Conservation (phyloP, 257 asterid genomes). For the Solanum raphanifolium region DNA sequence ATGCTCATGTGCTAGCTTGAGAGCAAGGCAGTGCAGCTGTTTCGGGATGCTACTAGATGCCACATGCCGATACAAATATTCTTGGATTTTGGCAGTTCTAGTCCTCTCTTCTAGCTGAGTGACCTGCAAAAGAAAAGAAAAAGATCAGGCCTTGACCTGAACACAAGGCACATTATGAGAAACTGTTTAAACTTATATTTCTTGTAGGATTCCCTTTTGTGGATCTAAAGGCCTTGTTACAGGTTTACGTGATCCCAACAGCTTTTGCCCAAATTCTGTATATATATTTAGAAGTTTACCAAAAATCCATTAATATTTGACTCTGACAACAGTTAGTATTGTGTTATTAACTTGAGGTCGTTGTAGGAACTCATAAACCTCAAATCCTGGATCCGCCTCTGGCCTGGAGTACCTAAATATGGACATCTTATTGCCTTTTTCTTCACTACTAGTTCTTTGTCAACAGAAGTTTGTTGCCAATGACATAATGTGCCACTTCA, state of each 20-base stretch:
- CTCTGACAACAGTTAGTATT: neutral
- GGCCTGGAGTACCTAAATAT: neutral
- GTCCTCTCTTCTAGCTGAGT: slow-evolving; percentile 73
- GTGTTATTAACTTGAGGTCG: neutral
- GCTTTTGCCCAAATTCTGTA: neutral
- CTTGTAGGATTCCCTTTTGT: neutral
- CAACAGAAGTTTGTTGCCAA: neutral
- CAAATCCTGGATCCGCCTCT: neutral
- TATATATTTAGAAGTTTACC: neutral
- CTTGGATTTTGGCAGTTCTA: slow-evolving; percentile 87
- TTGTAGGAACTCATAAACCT: neutral
- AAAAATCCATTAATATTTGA: neutral
- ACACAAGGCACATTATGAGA: neutral
- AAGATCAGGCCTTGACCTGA: neutral
- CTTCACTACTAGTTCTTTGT: neutral
- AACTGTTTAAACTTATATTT: neutral
- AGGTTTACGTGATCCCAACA: neutral
- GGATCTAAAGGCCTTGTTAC: neutral
- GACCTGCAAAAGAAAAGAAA: slow-evolving; percentile 30
- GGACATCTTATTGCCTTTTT: neutral
- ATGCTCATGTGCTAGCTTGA: slow-evolving; percentile 81
- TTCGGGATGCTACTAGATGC: slow-evolving; percentile 98
- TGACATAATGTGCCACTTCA: neutral
- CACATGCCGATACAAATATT: slow-evolving; percentile 91
- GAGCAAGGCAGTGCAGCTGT: slow-evolving; percentile 84